Base-by-base conservation (phyloP, 78 protist species). In the Dictyostelium purpureum region DNA sequence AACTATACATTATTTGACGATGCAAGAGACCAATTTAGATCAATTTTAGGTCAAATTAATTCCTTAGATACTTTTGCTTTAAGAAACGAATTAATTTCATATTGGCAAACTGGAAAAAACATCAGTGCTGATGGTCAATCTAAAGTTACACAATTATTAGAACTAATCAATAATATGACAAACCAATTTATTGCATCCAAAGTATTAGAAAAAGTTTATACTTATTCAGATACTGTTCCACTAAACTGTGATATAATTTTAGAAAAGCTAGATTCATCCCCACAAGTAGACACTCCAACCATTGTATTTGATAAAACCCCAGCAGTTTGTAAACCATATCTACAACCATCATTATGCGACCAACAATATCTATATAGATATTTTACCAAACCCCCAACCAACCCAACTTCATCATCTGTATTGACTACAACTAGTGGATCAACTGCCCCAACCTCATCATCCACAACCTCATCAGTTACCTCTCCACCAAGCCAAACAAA, bases 281-380 rank as follows among this genome's bases (percentile, higher is more conserved):
- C 5, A 28, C n/a, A 45, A 10, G 18, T 67, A 18, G 0, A n/a
- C 6, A 67, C 54, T 2, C 52, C 76, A 67, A 9, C 51, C 9
- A 37, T 38, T 21, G 38, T 7, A 38, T n/a, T 14, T 67, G 51
- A 45, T 10, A 28, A 19, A 14, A n/a, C 51, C 2, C 51, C 76
- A 9, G 0, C 45, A 21, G 33, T 38, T n/a, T 67, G 76, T 40
- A 9, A 6, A 14, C 45, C 45, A 16, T 67, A 67, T 40, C 6
- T 67, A 37, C 45, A 33, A 38, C 54, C 45, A 9, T 67, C 76
- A 9, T 45, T 38, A 18, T 67, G 76, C 38, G 51, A 67, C 21
- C 45, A 67, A 67, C 76, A 67, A 67, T 67, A 67, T 5, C 76
- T 63, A 9, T 63, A 63, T 33, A 63, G 18, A 63, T 63, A 63